Evolutionary conservation across 306 rosid genomes (phyloP), one percentile per base, ranked within the genome.

Genomic region (Vigna unguiculata): DNA sequence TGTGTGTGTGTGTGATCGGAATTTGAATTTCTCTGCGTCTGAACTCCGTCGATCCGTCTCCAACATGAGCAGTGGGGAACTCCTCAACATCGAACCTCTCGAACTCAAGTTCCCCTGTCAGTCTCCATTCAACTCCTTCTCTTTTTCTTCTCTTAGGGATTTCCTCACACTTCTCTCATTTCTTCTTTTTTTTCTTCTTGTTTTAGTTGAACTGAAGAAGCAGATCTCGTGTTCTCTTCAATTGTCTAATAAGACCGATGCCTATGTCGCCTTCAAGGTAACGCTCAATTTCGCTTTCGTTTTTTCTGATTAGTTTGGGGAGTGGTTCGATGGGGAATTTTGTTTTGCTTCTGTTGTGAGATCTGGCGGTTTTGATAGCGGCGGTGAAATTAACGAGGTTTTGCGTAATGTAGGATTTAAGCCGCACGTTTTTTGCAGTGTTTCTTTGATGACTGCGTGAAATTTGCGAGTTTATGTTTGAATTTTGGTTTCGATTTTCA

Each of bases 201-300:
- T 30, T 8, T 80, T 28, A 95, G 98, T 95, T 85, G 97, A 95
- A 88, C 82, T 95, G 84, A 95, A 85, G 96, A 95, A 89, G 91
- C 97, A 92, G 98, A 95, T 95, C 95, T 90, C 97, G 16, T 95
- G 96, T 79, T 86, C 96, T 85, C 94, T 95, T 81, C 92, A 85
- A 82, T 86, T 95, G 72, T 89, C 92, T 4, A 95, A 95, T 84
- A 95, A 90, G 90, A 95, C 97, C 75, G 98, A 95, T 72, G 74
- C 66, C 81, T 87, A 82, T 88, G 95, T 95, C 17, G 98, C 96
- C 66, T 95, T 92, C 88, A 95, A 95, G 97, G 98, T 95, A 65
- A 36, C 40, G 2, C 4, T 6, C 1, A 13, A 28, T 82, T 59
- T 21, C 25, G 2, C 38, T 22, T 9, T 16, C 6, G 32, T 22